Evolutionary conservation across 169 alveolate genomes (phyloP).

Genomic region (Plasmodium fragile): DNA sequence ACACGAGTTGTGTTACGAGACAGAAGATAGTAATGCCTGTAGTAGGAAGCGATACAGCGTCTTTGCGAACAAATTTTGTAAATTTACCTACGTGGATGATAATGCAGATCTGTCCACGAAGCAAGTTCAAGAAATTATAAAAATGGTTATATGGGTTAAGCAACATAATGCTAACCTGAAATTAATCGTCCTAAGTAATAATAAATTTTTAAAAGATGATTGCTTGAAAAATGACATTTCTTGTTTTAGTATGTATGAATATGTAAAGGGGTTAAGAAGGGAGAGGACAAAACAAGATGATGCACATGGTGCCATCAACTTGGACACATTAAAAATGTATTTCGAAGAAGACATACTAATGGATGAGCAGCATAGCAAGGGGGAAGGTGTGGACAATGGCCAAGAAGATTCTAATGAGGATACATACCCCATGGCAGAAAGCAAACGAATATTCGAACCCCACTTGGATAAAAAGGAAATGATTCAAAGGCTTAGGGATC

Average conservation of each 20-base stretch:
- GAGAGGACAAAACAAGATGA: conserved; percentile 50
- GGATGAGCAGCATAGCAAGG: conserved; percentile 25
- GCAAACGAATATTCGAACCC: conserved; percentile 76
- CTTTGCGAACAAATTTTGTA: conserved; percentile 65
- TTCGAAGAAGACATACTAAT: conserved; percentile 60
- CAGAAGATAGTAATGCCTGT: conserved; percentile 31
- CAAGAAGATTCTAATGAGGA: neutral
- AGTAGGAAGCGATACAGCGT: conserved; percentile 40
- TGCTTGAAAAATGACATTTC: conserved; percentile 67
- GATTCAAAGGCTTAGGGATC: conserved; percentile 88
- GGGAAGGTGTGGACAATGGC: neutral
- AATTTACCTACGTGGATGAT: conserved; percentile 65
- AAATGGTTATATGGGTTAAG: conserved; percentile 65
- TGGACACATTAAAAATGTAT: conserved; percentile 59
- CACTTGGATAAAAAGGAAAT: conserved; percentile 84
- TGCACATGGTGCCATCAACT: neutral
- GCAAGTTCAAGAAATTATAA: conserved; percentile 59
- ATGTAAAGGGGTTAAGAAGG: conserved; percentile 54
- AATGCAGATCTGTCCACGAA: conserved; percentile 7
- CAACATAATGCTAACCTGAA: conserved; percentile 39
- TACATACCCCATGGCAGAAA: conserved; percentile 78
- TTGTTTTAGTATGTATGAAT: conserved; percentile 64
- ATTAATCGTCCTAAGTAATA: conserved; percentile 34
- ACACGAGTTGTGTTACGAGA: conserved; percentile 61
- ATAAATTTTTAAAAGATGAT: conserved; percentile 75